Conservation (phyloP, 495 filamentous ascomycete species). For the Lasiosphaeria hispida region DNA sequence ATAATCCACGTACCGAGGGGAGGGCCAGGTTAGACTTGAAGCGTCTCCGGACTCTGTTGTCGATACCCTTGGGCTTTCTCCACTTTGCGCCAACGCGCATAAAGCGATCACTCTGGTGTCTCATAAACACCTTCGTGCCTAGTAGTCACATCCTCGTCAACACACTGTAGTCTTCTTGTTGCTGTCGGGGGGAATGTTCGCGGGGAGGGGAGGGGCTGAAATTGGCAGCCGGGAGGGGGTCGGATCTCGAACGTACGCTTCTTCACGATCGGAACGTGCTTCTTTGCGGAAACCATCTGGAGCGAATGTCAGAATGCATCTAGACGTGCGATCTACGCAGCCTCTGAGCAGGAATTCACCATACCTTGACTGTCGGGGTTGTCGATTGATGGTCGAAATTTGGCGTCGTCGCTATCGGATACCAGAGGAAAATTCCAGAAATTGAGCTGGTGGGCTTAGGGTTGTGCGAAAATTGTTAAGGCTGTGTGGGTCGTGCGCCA, state of each 20-base stretch:
- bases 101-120: constrained; percentile 96
- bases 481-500: constrained; percentile 25
- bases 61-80: constrained; percentile 99
- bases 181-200: not conserved
- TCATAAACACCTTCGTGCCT: constrained; percentile 88
- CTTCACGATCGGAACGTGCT: constrained; percentile 98
- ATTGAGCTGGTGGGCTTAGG: constrained; percentile 37
- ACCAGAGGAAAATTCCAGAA: constrained; percentile 40
- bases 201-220: constrained; percentile 11
- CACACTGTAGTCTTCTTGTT: constrained; percentile 11
- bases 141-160: constrained; percentile 28
- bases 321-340: constrained; percentile 1
- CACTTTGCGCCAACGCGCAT: constrained; percentile 81
- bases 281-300: constrained; percentile 98
- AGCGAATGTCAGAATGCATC: constrained; percentile 32
- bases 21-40: constrained; percentile 94
- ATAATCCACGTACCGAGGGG: constrained; percentile 79
- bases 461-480: constrained; percentile 35
- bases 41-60: constrained; percentile 76
- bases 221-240: constrained; percentile 16
- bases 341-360: constrained; percentile 13
- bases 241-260: constrained; percentile 72
- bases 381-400: constrained; percentile 41
- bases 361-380: constrained; percentile 49
- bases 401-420: constrained; percentile 37